Base-by-base conservation (phyloP, 441 rosid genomes). In the Populus tomentosa region DNA sequence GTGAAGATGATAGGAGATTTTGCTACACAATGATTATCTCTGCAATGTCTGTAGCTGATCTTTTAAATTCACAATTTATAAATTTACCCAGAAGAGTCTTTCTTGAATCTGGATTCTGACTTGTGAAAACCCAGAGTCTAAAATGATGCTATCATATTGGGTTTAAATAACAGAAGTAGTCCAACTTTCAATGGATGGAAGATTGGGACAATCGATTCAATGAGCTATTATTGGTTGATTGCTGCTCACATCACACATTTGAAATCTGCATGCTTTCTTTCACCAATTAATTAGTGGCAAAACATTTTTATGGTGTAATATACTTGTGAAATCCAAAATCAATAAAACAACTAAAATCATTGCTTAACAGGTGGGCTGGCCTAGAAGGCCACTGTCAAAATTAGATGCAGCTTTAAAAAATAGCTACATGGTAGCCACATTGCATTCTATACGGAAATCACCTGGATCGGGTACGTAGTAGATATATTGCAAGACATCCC, bases 371-470 rank as follows among this genome's bases (percentile, higher is more conserved):
- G 99, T 95, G 32, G 97, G 97, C 76, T 95, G 98, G 99, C 99
- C 97, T 46, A 79, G 97, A 73, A 92, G 99, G 84, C 99, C 99
- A 6, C 80, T 89, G 80, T 67, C 94, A 63, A 95, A 95, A 84
- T 79, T 94, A 82, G 97, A 92, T 76, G 89, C 94, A 18, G 98
- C 98, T 70, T 87, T 94, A 86, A 88, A 88, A 86, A 95, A 95
- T 82, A 94, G 99, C 88, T 95, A 94, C 84, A 89, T 95, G 90
- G 98, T 95, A 36, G 99, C 92, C 75, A 87, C 97, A 14, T 84
- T 95, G 86, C 98, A 94, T 88, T 90, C 93, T 59, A 78, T 91
- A 2, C 76, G 82, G 78, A 91, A 86, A 83, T 73, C 86, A 72
- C 85, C 93, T 23, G 89, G 81, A 59, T 85, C 92, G 87, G 98